Percentiles rank a stretch among this genome's conserved stretches.
Conservation (phyloP, 75 land plant genomes). For the Selaginella tamariscina region DNA sequence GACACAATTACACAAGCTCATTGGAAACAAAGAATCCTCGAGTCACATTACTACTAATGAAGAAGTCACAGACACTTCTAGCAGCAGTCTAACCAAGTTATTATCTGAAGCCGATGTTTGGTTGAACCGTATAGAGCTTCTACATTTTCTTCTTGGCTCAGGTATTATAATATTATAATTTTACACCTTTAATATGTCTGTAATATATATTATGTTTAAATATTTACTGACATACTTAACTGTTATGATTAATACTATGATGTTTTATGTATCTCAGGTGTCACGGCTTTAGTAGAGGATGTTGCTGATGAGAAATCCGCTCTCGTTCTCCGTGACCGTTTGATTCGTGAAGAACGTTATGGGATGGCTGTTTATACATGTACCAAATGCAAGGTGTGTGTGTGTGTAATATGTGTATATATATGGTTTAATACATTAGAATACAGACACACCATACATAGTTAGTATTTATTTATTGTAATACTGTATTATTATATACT, state of each 20-base stretch:
- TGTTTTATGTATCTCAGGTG: no score
- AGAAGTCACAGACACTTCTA: neutral
- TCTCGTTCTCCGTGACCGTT: constrained; percentile 68
- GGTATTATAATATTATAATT: no score
- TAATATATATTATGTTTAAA: no score
- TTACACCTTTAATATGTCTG: no score
- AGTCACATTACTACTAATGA: constrained; percentile 29
- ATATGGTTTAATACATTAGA: no score
- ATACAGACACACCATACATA: no score
- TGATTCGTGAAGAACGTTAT: constrained; percentile 76
- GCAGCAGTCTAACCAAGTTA: constrained; percentile 33
- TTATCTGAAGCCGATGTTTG: constrained; percentile 63
- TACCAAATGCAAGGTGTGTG: constrained; percentile 83
- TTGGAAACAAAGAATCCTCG: constrained; percentile 36
- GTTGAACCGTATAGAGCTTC: constrained; percentile 86
- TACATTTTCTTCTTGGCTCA: constrained; percentile 87
- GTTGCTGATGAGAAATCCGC: constrained; percentile 75
- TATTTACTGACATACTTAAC: no score
- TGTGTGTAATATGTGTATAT: neutral
- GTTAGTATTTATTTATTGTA: neutral
- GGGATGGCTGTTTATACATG: constrained; percentile 95
- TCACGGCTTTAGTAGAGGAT: constrained; percentile 81
- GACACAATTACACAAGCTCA: constrained; percentile 49
- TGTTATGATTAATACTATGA: no score
- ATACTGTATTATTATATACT: neutral